Evolutionary conservation across 2,329 filamentous ascomycete genomes (phyloP).

Genomic region (Pseudogymnoascus sp.): DNA sequence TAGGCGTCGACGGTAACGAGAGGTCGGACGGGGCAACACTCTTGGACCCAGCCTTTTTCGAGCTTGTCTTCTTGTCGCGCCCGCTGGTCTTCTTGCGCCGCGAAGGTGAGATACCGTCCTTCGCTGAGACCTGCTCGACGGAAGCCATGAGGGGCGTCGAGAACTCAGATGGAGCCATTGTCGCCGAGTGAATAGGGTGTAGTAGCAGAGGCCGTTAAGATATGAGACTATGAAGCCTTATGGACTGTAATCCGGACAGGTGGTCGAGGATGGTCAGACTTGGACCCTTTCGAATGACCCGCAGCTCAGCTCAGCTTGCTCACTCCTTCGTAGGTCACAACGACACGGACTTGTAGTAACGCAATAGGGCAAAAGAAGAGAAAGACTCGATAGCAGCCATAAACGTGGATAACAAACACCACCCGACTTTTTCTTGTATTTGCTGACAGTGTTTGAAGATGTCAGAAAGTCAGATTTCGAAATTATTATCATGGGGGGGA

Average conservation of each 20-base stretch:
- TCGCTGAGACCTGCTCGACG: background rate
- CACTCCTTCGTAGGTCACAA: background rate
- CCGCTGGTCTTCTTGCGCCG: background rate
- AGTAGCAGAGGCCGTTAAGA: background rate
- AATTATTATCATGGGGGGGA: background rate
- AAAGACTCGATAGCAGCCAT: background rate
- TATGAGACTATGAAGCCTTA: background rate
- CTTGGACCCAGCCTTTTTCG: background rate
- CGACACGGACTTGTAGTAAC: background rate
- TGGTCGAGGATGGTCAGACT: background rate
- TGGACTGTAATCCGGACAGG: background rate
- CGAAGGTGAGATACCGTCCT: background rate
- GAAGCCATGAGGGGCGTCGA: background rate
- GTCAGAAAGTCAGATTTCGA: background rate
- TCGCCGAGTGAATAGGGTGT: background rate
- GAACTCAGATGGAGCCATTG: conserved; percentile 1
- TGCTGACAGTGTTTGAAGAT: background rate
- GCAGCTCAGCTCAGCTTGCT: background rate
- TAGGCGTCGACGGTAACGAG: background rate
- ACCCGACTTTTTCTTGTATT: background rate
- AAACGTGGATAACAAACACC: background rate
- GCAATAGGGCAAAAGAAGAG: background rate
- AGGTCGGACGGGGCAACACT: background rate
- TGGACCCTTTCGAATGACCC: background rate
- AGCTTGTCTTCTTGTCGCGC: conserved; percentile 1